A percentile compares a stretch with the other conserved stretches of the same genome.
Conservation (phyloP, 1,284 basidiomycete species). For the Exobasidium rhododendri region DNA sequence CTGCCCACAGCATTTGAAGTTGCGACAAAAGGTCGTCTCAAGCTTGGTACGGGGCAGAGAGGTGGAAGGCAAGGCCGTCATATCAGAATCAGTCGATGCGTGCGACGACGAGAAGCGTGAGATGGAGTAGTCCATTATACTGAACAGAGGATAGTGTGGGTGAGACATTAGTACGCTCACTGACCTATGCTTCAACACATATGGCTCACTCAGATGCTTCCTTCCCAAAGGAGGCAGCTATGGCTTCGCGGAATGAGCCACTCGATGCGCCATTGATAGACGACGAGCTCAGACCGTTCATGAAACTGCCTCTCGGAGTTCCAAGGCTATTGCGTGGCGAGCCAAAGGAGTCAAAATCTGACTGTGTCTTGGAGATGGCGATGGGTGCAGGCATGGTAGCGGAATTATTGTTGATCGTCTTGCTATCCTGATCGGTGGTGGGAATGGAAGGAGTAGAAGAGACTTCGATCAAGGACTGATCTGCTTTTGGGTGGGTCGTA, state of each 20-base stretch:
- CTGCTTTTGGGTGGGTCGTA: background rate
- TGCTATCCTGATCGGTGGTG: background rate
- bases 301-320: background rate
- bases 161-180: no score
- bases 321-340: background rate
- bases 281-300: conserved; percentile 1
- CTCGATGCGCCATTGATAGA: conserved; percentile 1
- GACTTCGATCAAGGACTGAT: background rate
- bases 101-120: conserved; percentile 44
- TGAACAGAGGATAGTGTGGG: conserved; percentile 17
- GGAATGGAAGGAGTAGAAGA: background rate
- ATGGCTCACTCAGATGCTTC: conserved; percentile 49
- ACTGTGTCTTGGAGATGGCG: conserved; percentile 6
- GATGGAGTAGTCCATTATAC: conserved; percentile 52
- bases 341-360: conserved; percentile 11
- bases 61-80: conserved; percentile 42
- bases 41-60: conserved; percentile 28
- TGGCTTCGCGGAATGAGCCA: conserved; percentile 32
- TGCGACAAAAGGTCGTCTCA: conserved; percentile 53
- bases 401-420: background rate
- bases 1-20: conserved; percentile 52
- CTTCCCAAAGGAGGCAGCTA: conserved; percentile 49
- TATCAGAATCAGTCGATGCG: conserved; percentile 50
- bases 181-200: no score
- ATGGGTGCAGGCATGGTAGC: conserved; percentile 15